A percentile compares a stretch with the other conserved stretches of the same genome.
phyloP scores from a whole-genome alignment of 305 asterid species.

The Solanum hybrid region DNA sequence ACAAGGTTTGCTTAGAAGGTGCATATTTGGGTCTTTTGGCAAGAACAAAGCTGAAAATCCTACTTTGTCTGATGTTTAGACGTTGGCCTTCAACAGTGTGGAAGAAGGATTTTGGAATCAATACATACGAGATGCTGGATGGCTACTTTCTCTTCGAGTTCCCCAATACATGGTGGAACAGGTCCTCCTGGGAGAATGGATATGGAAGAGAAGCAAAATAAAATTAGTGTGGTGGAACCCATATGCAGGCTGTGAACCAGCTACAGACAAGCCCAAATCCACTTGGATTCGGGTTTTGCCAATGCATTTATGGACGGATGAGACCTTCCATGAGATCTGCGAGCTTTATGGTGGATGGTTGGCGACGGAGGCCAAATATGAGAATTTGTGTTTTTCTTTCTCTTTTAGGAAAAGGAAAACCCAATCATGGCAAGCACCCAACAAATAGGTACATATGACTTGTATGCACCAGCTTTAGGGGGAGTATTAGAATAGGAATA shows the following conservation, averaged over 20 bases:
- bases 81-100: not conserved
- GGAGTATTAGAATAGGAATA: not conserved
- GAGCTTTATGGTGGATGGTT: not conserved
- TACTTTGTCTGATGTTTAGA: not conserved
- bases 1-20: not conserved
- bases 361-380: not conserved
- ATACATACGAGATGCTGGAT: not conserved
- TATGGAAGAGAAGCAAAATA: not conserved
- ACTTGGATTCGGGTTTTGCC: not conserved
- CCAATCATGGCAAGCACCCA: not conserved
- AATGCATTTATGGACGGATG: not conserved
- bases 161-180: not conserved
- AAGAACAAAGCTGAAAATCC: not conserved
- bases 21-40: not conserved
- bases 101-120: not conserved
- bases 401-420: not conserved
- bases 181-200: not conserved
- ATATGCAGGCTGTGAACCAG: not conserved
- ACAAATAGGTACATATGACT: not conserved
- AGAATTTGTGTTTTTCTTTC: not conserved
- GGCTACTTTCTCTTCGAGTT: not conserved
- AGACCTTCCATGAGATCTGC: not conserved
- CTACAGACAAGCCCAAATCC: not conserved
- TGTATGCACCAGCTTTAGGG: not conserved
- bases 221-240: not conserved